Percentiles rank a stretch among this genome's conserved stretches.
These are phyloP conservation scores for Calonectria pteridis DNA, from an alignment of 2,329 filamentous ascomycete genomes.

Conservation along the genomic window DNA sequence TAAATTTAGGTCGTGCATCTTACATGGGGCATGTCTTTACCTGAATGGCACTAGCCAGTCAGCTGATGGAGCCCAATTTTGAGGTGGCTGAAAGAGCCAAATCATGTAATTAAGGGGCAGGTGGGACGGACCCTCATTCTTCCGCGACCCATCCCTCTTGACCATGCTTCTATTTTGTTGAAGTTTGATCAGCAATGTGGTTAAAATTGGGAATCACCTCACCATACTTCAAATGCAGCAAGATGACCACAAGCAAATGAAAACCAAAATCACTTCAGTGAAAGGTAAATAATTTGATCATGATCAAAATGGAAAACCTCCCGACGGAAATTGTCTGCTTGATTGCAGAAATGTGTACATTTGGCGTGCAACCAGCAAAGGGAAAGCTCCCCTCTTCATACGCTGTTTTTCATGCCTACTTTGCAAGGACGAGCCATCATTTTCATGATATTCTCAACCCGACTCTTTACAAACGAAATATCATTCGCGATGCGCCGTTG, in stretches of 20 bases:
- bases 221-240: background rate
- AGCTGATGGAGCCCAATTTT: background rate
- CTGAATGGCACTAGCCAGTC: background rate
- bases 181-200: background rate
- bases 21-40: background rate
- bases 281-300: background rate
- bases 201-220: background rate
- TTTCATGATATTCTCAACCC: constrained; percentile 25
- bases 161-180: background rate
- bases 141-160: background rate
- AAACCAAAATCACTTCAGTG: background rate
- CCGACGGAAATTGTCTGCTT: constrained; percentile 11
- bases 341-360: constrained; percentile 14
- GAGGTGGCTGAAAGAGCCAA: background rate
- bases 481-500: background rate
- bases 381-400: constrained; percentile 14
- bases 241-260: background rate
- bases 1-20: background rate
- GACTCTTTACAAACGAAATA: constrained; percentile 10
- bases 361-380: background rate
- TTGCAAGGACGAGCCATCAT: constrained; percentile 22
- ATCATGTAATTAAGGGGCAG: background rate
- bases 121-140: background rate
- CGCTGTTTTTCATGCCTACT: constrained; percentile 1
- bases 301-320: constrained; percentile 7